A percentile compares a stretch with the other conserved stretches of the same genome.
These are phyloP conservation scores for Phytophthora vignae DNA, from an alignment of 352 stramenopile genomes.

Conservation along the genomic window DNA sequence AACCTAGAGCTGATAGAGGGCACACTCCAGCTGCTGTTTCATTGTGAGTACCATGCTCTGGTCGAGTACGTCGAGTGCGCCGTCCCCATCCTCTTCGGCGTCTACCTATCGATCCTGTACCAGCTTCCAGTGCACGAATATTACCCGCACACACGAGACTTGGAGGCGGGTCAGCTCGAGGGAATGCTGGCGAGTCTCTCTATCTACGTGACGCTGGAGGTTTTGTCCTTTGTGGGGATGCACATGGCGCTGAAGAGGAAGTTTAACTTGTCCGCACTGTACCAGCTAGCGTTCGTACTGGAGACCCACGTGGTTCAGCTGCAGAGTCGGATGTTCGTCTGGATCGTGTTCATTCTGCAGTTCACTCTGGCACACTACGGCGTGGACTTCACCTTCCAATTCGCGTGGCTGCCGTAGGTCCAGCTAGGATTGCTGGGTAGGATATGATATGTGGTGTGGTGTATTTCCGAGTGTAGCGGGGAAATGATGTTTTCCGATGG, in stretches of 20 bases:
- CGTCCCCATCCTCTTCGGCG: slow-evolving; percentile 30
- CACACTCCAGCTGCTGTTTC: slow-evolving; percentile 33
- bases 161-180: slow-evolving; percentile 21
- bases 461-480: too few species aligned
- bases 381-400: slow-evolving; percentile 26
- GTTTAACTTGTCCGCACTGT: slow-evolving; percentile 31
- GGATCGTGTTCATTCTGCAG: slow-evolving; percentile 36
- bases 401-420: slow-evolving; percentile 13
- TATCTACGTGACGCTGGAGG: slow-evolving; percentile 24
- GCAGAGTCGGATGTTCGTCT: slow-evolving; percentile 30
- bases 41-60: slow-evolving; percentile 34
- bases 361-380: slow-evolving; percentile 31
- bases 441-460: too few species aligned
- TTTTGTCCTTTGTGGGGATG: slow-evolving; percentile 22
- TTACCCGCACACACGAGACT: slow-evolving; percentile 24
- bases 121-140: slow-evolving; percentile 25
- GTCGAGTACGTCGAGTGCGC: slow-evolving; percentile 40
- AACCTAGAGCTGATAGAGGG: slow-evolving; percentile 13
- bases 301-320: slow-evolving; percentile 33
- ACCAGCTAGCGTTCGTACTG: slow-evolving; percentile 35
- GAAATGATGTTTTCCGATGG: too few species aligned
- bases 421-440: not conserved
- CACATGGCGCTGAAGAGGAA: slow-evolving; percentile 20
- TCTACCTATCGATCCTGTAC: slow-evolving; percentile 24
- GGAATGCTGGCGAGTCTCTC: slow-evolving; percentile 17